Base-by-base conservation (phyloP, 345 rosid species). In the Erodium maritimum region DNA sequence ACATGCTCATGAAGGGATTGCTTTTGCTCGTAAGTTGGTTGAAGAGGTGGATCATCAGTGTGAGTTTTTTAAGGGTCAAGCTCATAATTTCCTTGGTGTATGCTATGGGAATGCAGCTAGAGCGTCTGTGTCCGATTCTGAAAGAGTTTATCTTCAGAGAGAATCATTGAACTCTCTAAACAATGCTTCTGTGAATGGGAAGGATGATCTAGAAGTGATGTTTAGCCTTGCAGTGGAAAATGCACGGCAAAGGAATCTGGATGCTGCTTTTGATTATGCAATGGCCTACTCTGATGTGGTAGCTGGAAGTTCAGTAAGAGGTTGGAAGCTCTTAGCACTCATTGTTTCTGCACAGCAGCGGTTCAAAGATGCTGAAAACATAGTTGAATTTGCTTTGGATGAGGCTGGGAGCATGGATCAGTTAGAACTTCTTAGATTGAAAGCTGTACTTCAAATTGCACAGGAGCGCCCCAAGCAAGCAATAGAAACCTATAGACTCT, bases 401-500 rank as follows among this genome's bases (percentile, higher is more conserved):
- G 99, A 87, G 64, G 77, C 86, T 71, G 85, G 67, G 59, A 76
- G 75, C 60, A 67, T 62, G 33, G 95, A 85, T 69, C 84, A 75
- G 52, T 73, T 87, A 34, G 88, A 85, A 61, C 91, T 90, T 76
- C 79, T 89, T 61, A 82, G 91, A 70, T 65, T 89, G 63, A 87
- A 79, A 76, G 88, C 90, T 57, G 73, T 74, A 51, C 97, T 93
- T 61, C 91, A 85, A 67, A 76, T 80, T 70, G 81, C 96, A 58
- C 85, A 80, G 79, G 85, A 83, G 67, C 86, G 77, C 61, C 94
- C 96, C 65, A 87, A 80, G 76, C 80, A 79, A 78, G 96, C 97
- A 59, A 74, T 93, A 69, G 89, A 85, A 74, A 89, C 97, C 59
- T 89, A 83, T 74, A 83, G 91, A 72, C 65, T 78, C 48, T 70